Percentiles rank a stretch among this genome's conserved stretches.
These are phyloP conservation scores for Entophlyctis luteolus DNA, from an alignment of 192 early-diverging fungal genomes.

Conservation along the genomic window DNA sequence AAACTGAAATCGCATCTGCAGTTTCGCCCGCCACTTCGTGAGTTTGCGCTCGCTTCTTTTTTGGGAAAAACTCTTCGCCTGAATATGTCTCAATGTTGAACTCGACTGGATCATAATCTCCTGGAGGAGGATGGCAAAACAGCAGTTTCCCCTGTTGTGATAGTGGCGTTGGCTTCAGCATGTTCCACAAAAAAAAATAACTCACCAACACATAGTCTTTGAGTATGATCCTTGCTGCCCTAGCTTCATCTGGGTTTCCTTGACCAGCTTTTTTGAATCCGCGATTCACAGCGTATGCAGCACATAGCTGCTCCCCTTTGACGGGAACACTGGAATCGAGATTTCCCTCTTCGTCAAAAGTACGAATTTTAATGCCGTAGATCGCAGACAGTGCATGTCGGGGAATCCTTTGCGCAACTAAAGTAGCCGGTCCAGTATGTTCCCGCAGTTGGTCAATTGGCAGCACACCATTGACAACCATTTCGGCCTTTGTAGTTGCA, in stretches of 20 bases:
- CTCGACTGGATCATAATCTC: conserved; percentile 48
- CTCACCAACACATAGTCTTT: conserved; percentile 89
- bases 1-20: conserved; percentile 13
- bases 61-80: conserved; percentile 49
- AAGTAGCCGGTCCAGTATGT: conserved; percentile 77
- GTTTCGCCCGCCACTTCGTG: conserved; percentile 40
- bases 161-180: background rate
- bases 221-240: conserved; percentile 91
- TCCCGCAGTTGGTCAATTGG: conserved; percentile 98
- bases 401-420: conserved; percentile 82
- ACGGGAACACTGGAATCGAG: conserved; percentile 45
- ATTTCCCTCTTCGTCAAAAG: conserved; percentile 60
- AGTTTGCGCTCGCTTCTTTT: conserved; percentile 27
- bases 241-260: conserved; percentile 96
- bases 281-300: conserved; percentile 87
- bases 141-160: conserved; percentile 76
- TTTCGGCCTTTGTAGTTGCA: conserved; percentile 96
- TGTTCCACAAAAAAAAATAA: background rate
- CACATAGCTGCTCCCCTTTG: conserved; percentile 85
- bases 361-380: conserved; percentile 88
- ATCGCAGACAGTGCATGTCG: conserved; percentile 80
- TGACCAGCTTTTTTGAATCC: conserved; percentile 87
- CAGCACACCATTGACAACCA: conserved; percentile 97
- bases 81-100: conserved; percentile 87
- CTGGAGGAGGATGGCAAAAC: conserved; percentile 79